Evolutionary conservation across 495 filamentous ascomycete species (phyloP).

Genomic region (Aspergillus ostianus): DNA sequence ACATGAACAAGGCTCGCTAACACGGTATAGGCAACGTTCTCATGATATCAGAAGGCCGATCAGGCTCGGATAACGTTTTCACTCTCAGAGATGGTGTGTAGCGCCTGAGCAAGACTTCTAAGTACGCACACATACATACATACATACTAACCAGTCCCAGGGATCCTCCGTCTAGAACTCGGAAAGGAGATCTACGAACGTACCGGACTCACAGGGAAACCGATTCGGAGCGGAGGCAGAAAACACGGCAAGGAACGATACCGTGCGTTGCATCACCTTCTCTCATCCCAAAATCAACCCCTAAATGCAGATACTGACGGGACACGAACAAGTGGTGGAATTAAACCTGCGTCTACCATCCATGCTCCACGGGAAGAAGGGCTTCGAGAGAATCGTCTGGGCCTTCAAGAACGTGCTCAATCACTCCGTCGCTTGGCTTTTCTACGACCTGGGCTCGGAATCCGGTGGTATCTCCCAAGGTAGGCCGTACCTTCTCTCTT

Average conservation of each 20-base stretch:
- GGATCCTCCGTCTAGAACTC: constrained; percentile 71
- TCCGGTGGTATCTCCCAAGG: constrained; percentile 27
- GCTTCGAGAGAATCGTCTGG: constrained; percentile 80
- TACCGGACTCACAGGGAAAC: constrained; percentile 76
- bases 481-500: constrained; percentile 9
- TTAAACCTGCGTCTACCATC: constrained; percentile 74
- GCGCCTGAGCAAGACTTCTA: not conserved
- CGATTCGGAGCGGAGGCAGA: constrained; percentile 55
- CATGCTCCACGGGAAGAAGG: constrained; percentile 90
- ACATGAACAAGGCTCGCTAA: not conserved
- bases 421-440: constrained; percentile 73
- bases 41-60: constrained; percentile 85
- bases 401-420: constrained; percentile 81
- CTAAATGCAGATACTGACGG: not conserved
- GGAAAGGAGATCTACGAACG: constrained; percentile 84
- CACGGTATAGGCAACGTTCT: constrained; percentile 67
- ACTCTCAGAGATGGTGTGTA: constrained; percentile 65
- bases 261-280: constrained; percentile 30
- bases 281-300: not conserved
- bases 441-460: constrained; percentile 57
- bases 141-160: constrained; percentile 35
- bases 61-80: constrained; percentile 78
- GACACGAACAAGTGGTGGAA: constrained; percentile 66
- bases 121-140: not conserved
- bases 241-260: constrained; percentile 62